Evolutionary conservation across 345 rosid species (phyloP).

Genomic region (Cardamine occulta): DNA sequence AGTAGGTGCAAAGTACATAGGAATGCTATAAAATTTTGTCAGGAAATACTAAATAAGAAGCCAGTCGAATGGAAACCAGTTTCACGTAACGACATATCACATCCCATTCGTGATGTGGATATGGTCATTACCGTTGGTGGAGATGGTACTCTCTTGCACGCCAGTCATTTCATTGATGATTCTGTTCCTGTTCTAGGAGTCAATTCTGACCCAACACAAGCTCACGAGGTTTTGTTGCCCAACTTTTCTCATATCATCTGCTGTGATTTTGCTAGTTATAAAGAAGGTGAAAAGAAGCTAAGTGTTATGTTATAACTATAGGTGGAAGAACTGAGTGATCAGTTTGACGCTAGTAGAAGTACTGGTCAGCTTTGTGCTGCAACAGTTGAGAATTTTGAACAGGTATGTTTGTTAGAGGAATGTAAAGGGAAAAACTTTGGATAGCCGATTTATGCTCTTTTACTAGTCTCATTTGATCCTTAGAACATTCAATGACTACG

Average conservation of each 20-base stretch:
- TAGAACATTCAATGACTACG: neutral
- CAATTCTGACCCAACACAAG: slow-evolving; percentile 88
- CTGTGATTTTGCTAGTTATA: neutral
- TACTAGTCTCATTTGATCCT: neutral
- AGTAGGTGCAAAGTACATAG: slow-evolving; percentile 73
- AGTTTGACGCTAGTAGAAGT: slow-evolving; percentile 89
- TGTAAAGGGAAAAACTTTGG: neutral
- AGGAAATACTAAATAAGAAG: slow-evolving; percentile 65
- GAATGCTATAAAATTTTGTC: slow-evolving; percentile 69
- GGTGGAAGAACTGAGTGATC: slow-evolving; percentile 68
- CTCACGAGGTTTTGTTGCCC: slow-evolving; percentile 62
- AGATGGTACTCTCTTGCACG: slow-evolving; percentile 94
- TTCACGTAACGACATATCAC: slow-evolving; percentile 57
- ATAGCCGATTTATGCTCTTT: neutral
- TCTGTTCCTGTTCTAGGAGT: slow-evolving; percentile 80
- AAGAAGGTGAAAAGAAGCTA: slow-evolving; percentile 1
- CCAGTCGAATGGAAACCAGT: slow-evolving; percentile 69
- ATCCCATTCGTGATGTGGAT: slow-evolving; percentile 67
- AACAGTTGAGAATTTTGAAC: slow-evolving; percentile 76
- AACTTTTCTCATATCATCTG: neutral
- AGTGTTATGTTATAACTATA: slow-evolving; percentile 28
- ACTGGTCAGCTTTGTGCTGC: slow-evolving; percentile 89
- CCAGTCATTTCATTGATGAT: slow-evolving; percentile 84
- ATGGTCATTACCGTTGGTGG: slow-evolving; percentile 92
- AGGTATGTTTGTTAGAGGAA: slow-evolving; percentile 49